phyloP scores from a whole-genome alignment of 371 early-diverging fungal species.

The Thermomucor indicae-seudaticae region DNA sequence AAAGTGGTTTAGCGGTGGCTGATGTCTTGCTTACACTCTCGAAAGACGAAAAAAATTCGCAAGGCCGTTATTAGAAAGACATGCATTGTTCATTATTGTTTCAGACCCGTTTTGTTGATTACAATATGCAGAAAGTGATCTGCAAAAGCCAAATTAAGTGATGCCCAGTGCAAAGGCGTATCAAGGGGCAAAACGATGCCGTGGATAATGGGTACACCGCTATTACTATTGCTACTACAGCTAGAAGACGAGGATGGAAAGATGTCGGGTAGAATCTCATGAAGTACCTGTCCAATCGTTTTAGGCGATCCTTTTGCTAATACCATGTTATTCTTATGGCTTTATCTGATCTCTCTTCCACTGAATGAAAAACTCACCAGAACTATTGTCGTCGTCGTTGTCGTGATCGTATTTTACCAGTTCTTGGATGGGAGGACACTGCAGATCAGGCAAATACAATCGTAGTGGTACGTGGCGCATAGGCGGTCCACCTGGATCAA shows the following conservation, averaged over 20 bases:
- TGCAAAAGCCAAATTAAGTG: conserved; percentile 61
- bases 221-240: too few relatives aligned
- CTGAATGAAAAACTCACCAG: too few relatives aligned
- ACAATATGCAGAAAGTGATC: conserved; percentile 76
- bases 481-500: conserved; percentile 29
- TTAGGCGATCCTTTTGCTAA: too few relatives aligned
- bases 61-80: too few relatives aligned
- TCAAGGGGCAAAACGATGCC: conserved; percentile 54
- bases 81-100: conserved; percentile 2
- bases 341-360: too few relatives aligned
- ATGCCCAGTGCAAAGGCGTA: conserved; percentile 63
- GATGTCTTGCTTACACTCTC: too few relatives aligned
- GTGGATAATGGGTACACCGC: conserved; percentile 51
- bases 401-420: conserved; percentile 40
- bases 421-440: conserved; percentile 61
- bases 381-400: conserved; percentile 13
- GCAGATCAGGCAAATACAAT: conserved; percentile 55
- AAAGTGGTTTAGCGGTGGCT: too few relatives aligned
- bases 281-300: conserved; percentile 1
- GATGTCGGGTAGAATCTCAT: conserved; percentile 20
- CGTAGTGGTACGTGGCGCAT: conserved; percentile 52
- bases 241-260: too few relatives aligned
- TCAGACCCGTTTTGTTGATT: conserved; percentile 14
- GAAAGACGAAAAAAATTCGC: too few relatives aligned
- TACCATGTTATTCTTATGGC: too few relatives aligned